Evolutionary conservation across 306 rosid species (phyloP).

Genomic region (Macrotyloma uniflorum): DNA sequence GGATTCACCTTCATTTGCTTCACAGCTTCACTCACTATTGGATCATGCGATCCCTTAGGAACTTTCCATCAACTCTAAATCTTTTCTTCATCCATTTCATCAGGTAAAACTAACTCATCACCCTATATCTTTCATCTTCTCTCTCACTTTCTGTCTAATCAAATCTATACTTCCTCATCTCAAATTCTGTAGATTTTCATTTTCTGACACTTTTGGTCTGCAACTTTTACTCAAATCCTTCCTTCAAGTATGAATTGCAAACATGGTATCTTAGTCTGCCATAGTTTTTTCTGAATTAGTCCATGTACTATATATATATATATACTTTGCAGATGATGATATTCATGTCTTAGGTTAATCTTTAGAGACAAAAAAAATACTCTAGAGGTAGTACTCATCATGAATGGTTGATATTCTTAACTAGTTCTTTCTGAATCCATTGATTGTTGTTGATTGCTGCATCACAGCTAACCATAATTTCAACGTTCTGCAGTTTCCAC

Average conservation of each 20-base stretch:
- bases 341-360: neutral
- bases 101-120: neutral
- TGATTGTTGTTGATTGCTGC: neutral
- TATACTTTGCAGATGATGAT: neutral
- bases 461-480: neutral
- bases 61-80: slow-evolving; percentile 60
- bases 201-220: too few relatives aligned
- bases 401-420: neutral
- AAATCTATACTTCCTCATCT: too few relatives aligned
- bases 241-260: too few relatives aligned
- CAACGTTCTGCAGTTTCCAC: neutral
- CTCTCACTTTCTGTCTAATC: too few relatives aligned
- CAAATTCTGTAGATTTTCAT: too few relatives aligned
- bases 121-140: too few relatives aligned
- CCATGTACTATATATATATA: neutral
- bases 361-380: neutral
- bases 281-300: neutral
- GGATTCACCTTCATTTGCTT: neutral
- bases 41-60: slow-evolving; percentile 89
- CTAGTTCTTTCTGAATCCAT: neutral
- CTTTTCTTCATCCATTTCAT: neutral
- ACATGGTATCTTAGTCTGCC: too few relatives aligned
- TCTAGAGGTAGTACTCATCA: neutral
- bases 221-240: too few relatives aligned
- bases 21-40: slow-evolving; percentile 22